Evolutionary conservation across 2,329 filamentous ascomycete species (phyloP), one percentile per base, ranked within the genome.

Genomic region (Plectosphaerella plurivora): DNA sequence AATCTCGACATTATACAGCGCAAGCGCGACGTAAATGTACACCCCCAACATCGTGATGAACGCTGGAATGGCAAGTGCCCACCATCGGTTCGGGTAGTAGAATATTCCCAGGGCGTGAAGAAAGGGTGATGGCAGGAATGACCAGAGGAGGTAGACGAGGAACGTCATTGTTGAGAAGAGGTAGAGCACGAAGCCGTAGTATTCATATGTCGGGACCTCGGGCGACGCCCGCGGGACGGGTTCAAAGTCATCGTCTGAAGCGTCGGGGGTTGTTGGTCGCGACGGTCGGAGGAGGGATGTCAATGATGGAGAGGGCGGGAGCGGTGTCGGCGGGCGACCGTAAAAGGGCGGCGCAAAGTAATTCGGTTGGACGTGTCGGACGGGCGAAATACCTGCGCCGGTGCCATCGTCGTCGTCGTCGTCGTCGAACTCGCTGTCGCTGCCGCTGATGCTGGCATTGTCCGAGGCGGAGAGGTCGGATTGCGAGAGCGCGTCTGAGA

Each of bases 41-140:
- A 94, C 80, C 35, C 97, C 77, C 45, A 86, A 73, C 80, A 94
- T 92, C 51, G 97, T 92, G 33, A 97, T 76, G 76, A 91, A 97
- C 6, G 89, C 87, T 0, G 94, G 94, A 14, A 97, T 84, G 1
- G 94, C 94, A 18, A 99, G 81, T 47, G 89, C 90, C 94, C 94
- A 99, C 94, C 94, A 99, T 47, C 94, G 84, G 68, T 97, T 91
- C 1, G 94, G 94, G 63, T 97, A 99, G 77, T 97, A 97, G 73
- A 91, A 87, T 53, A 99, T 96, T 18, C 94, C 93, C 52, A 99
- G 81, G 54, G 90, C 90, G 67, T 96, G 91, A 44, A 99, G 79
- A 67, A 97, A 91, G 0, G 92, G 91, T 22, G 88, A 90, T 0
- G 94, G 94, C 6, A 97, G 84, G 71, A 94, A 97, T 14, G 88